phyloP scores from a whole-genome alignment of 2,329 filamentous ascomycete species.

The Calonectria hongkongensis region DNA sequence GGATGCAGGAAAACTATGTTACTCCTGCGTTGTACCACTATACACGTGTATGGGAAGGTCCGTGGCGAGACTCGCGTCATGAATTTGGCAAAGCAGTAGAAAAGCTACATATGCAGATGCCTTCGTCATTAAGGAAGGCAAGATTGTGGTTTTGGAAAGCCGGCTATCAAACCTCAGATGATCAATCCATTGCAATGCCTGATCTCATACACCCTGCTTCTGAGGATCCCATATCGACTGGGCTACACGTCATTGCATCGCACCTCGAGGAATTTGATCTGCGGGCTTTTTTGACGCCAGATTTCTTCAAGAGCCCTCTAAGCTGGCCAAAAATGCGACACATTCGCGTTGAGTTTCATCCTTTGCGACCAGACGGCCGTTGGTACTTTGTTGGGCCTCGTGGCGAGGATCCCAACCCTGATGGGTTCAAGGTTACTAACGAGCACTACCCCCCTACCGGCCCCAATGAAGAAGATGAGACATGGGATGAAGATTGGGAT shows the following conservation, averaged over 20 bases:
- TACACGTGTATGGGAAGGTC: constrained; percentile 29
- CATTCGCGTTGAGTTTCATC: constrained; percentile 30
- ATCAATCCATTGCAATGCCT: constrained; percentile 25
- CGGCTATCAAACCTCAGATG: not conserved
- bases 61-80: constrained; percentile 33
- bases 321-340: constrained; percentile 16
- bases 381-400: constrained; percentile 36
- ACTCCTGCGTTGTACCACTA: constrained; percentile 10
- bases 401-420: constrained; percentile 22
- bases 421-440: constrained; percentile 10
- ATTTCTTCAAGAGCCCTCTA: constrained; percentile 13
- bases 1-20: not conserved
- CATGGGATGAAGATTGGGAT: constrained; percentile 16
- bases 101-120: constrained; percentile 21
- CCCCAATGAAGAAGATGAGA: constrained; percentile 15
- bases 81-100: constrained; percentile 28
- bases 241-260: constrained; percentile 10
- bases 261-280: constrained; percentile 29
- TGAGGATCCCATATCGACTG: constrained; percentile 30
- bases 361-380: constrained; percentile 12
- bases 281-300: constrained; percentile 24
- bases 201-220: constrained; percentile 22
- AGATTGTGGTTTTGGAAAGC: constrained; percentile 4
- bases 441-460: constrained; percentile 8
- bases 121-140: constrained; percentile 2